phyloP scores from a whole-genome alignment of 306 rosid genomes.

The Cucurbita maxima region DNA sequence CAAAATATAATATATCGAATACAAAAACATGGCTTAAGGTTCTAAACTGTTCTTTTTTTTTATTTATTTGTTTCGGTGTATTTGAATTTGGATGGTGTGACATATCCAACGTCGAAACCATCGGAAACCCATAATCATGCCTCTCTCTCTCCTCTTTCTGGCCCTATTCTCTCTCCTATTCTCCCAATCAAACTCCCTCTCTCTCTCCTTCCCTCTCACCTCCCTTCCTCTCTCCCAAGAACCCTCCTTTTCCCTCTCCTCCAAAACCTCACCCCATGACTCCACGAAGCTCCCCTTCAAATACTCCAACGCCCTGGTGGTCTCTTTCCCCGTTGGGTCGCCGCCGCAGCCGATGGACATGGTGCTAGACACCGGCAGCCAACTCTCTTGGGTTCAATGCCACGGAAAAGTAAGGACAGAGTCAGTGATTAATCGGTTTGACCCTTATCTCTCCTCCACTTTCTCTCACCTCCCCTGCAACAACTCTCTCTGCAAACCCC shows the following conservation, averaged over 20 bases:
- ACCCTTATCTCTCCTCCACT: conserved; percentile 81
- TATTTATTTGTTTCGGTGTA: too few species aligned
- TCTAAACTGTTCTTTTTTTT: too few species aligned
- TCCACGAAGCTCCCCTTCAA: conserved; percentile 33
- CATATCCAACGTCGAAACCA: too few species aligned
- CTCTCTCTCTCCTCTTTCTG: conserved; percentile 22
- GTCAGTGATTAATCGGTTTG: conserved; percentile 9
- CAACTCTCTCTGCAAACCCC: conserved; percentile 75
- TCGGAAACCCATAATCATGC: not conserved
- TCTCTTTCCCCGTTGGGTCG: conserved; percentile 63
- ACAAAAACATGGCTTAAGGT: too few species aligned
- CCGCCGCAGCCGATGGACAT: conserved; percentile 70
- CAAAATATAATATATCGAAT: too few species aligned
- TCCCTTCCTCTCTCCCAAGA: not conserved
- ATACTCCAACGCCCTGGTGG: conserved; percentile 51
- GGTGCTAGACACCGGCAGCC: conserved; percentile 88
- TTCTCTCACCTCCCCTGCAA: conserved; percentile 61
- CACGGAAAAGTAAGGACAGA: not conserved
- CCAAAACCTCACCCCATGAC: conserved; percentile 15
- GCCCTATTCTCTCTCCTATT: conserved; percentile 7
- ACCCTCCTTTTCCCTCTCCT: not conserved
- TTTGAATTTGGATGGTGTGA: too few species aligned
- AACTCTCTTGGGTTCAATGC: conserved; percentile 79
- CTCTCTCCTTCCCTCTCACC: not conserved
- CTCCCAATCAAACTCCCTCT: not conserved